A percentile compares a stretch with the other conserved stretches of the same genome.
Conservation (phyloP, 73 alveolate genomes). For the Urostyla sp. region DNA sequence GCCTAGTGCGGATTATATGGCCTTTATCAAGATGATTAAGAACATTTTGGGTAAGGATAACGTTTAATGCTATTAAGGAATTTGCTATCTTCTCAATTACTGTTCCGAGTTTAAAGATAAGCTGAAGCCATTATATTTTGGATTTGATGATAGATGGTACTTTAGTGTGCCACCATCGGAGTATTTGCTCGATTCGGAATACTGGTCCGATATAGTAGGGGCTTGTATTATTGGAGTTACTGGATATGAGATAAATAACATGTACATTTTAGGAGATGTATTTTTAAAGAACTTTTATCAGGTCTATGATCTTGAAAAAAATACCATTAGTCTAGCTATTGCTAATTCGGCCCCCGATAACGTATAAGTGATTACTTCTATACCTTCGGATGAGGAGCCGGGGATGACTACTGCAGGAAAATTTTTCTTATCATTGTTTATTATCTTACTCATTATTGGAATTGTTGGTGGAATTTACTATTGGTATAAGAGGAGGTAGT, state of each 20-base stretch:
- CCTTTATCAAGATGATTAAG: neutral
- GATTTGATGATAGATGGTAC: slow-evolving; percentile 45
- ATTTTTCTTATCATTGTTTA: no score
- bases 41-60: slow-evolving; percentile 2
- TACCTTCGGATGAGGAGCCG: no score
- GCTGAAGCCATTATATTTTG: slow-evolving; percentile 19
- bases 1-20: slow-evolving; percentile 32
- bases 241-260: slow-evolving; percentile 17
- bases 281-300: slow-evolving; percentile 34
- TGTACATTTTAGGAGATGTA: slow-evolving; percentile 46
- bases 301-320: slow-evolving; percentile 53
- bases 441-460: no score
- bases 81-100: slow-evolving; percentile 40
- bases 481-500: no score
- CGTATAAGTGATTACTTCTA: no score
- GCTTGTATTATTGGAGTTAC: slow-evolving; percentile 34
- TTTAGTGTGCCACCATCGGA: slow-evolving; percentile 24
- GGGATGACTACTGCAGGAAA: no score
- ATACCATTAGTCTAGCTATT: slow-evolving; percentile 39
- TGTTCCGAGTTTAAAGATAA: neutral
- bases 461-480: no score
- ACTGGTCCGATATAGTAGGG: slow-evolving; percentile 39
- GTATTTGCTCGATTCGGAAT: slow-evolving; percentile 24
- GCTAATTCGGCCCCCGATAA: no score
- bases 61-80: slow-evolving; percentile 12